Evolutionary conservation across 2,329 filamentous ascomycete genomes (phyloP).

Genomic region (Drechslerella coelobrocha): DNA sequence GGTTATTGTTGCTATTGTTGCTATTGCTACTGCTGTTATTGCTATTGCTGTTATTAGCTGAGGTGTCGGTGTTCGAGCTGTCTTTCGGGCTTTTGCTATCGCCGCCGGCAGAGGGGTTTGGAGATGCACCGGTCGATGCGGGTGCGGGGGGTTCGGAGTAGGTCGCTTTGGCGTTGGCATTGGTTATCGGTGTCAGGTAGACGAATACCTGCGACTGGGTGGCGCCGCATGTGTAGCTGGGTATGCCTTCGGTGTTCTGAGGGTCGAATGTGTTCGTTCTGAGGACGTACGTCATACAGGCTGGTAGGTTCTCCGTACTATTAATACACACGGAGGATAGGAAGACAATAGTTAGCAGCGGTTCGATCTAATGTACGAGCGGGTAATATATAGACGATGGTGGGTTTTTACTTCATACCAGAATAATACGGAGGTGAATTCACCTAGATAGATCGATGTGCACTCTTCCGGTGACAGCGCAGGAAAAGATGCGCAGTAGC

Average conservation of each 20-base stretch:
- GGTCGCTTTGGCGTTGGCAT: constrained; percentile 3
- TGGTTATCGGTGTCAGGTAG: constrained; percentile 12
- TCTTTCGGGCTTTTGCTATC: background rate
- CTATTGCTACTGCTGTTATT: background rate
- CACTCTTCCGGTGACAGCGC: too few species aligned
- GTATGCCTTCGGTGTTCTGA: constrained; percentile 6
- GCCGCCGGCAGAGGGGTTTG: background rate
- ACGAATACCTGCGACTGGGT: constrained; percentile 19
- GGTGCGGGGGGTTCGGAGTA: background rate
- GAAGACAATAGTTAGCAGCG: background rate
- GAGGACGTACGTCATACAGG: constrained; percentile 34
- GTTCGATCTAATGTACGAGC: background rate
- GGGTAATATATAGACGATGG: too few species aligned
- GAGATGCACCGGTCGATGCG: background rate
- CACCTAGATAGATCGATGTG: too few species aligned
- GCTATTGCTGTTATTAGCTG: background rate
- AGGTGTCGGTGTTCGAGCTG: background rate
- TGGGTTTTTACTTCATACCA: too few species aligned
- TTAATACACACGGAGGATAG: background rate
- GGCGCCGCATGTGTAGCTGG: constrained; percentile 32
- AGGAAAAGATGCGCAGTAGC: constrained; percentile 8
- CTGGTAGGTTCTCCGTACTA: constrained; percentile 24
- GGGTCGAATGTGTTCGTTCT: constrained; percentile 23
- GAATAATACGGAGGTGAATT: too few species aligned
- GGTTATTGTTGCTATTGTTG: constrained; percentile 1